Evolutionary conservation across 192 early-diverging fungal genomes (phyloP), one percentile per base, ranked within the genome.

Genomic region (Pecoramyces ruminantium): DNA sequence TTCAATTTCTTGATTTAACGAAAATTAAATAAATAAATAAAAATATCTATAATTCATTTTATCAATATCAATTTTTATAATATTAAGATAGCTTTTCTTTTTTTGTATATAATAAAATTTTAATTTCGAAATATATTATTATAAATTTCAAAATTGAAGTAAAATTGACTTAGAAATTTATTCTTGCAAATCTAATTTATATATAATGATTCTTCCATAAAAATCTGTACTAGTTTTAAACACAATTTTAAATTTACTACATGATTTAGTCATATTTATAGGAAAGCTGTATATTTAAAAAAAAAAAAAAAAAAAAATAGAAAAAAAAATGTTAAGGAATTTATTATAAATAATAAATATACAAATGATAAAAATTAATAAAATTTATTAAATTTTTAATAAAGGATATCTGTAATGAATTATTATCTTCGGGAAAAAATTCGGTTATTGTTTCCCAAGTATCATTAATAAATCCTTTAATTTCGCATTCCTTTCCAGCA

Each of bases 221-320:
- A 96, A 95, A 82, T 96, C 95, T 2, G 94, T 92, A 84, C 93
- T 92, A 29, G 85, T 85, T 77, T 87, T 87, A 84, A 95, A 94
- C 12, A 96, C 82, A 21, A 96, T 86, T 81, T 92, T 92, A 39
- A 93, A 79, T 78, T 79, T 77, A 79, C 78, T 39, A 1, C 80
- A 82, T 13, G 78, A 14, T n/a, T 84, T 82, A 16, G 39, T 21
- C 25, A 82, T 81, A 16, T 82, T 29, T 83, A 82, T 16, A 82
- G 80, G 82, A 81, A 88, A 88, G 78, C 81, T 82, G 85, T 86
- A 79, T n/a, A 58, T 39, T 34, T 77, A 82, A 18, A 28, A 40
- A 79, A 83, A 79, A n/a, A 16, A 28, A 29, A 2, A 83, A 79
- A n/a, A 16, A 28, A 29, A 2, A 29, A 0, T 2, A 80, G 34